These are phyloP conservation scores for Lachnellula suecica DNA, from an alignment of 2,329 filamentous ascomycete species.

Conservation along the genomic window DNA sequence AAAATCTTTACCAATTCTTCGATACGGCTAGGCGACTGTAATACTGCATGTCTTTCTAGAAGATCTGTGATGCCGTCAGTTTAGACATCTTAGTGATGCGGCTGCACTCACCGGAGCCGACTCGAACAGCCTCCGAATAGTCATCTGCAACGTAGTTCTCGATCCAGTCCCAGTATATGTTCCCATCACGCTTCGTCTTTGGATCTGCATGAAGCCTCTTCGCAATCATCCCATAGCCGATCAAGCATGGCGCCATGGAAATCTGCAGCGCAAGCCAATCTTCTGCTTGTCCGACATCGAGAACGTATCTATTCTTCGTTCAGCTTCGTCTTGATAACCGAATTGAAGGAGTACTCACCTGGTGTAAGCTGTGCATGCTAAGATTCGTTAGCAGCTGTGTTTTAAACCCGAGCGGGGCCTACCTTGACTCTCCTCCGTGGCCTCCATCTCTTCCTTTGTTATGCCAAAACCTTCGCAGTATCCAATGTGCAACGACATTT, in stretches of 20 bases:
- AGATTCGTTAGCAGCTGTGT: constrained; percentile 10
- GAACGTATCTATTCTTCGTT: constrained; percentile 62
- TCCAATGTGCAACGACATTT: constrained; percentile 77
- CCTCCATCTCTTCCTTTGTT: constrained; percentile 68
- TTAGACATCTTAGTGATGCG: not conserved
- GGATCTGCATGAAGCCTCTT: constrained; percentile 64
- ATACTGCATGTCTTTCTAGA: constrained; percentile 71
- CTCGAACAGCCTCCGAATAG: constrained; percentile 69
- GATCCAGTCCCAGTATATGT: constrained; percentile 88
- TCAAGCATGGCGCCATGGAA: constrained; percentile 79
- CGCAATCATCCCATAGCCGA: constrained; percentile 86
- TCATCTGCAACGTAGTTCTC: constrained; percentile 83
- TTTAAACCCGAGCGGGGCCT: constrained; percentile 14
- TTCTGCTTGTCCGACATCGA: constrained; percentile 84
- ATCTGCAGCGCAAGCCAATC: constrained; percentile 88
- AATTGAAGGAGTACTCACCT: constrained; percentile 28
- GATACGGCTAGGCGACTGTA: constrained; percentile 71
- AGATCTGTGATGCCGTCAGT: constrained; percentile 49
- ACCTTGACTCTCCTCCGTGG: constrained; percentile 73
- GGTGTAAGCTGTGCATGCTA: constrained; percentile 78
- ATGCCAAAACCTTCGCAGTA: constrained; percentile 85
- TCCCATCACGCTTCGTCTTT: constrained; percentile 60
- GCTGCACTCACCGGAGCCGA: constrained; percentile 60
- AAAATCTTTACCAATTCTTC: constrained; percentile 86
- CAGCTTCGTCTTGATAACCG: not conserved